phyloP scores from a whole-genome alignment of 495 filamentous ascomycete species.

The Aspergillus panamensis region DNA sequence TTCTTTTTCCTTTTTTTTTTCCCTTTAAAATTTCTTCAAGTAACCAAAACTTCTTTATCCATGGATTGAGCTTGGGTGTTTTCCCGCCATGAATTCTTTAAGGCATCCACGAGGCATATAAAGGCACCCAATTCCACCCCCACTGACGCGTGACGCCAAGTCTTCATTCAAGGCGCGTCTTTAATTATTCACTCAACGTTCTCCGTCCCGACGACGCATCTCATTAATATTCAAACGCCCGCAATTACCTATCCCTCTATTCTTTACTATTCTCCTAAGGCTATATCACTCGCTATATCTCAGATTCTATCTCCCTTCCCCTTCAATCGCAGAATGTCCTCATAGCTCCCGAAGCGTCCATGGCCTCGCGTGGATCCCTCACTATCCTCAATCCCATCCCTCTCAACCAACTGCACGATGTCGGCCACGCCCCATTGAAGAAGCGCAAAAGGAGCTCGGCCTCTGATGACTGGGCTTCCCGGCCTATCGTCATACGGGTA shows the following conservation, averaged over 20 bases:
- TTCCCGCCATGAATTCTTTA: background rate
- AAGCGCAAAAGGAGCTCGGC: constrained; percentile 35
- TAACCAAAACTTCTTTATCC: background rate
- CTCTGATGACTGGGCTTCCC: constrained; percentile 24
- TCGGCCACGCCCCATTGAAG: constrained; percentile 26
- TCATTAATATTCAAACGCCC: background rate
- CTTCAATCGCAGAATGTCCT: constrained; percentile 17
- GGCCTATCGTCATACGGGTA: constrained; percentile 37
- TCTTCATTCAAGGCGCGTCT: constrained; percentile 13
- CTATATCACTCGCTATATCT: background rate
- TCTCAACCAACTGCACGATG: constrained; percentile 33
- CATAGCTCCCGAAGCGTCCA: constrained; percentile 24
- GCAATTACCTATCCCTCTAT: background rate
- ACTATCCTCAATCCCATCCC: constrained; percentile 36
- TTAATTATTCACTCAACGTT: background rate
- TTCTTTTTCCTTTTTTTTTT: background rate
- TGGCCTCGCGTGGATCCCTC: constrained; percentile 36
- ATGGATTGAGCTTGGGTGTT: background rate
- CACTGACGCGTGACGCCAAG: constrained; percentile 38
- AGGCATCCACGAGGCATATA: constrained; percentile 10
- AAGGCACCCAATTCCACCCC: background rate
- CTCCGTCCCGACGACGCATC: too few relatives aligned
- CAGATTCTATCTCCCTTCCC: background rate
- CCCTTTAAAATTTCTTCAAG: background rate
- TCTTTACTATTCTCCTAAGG: background rate